Percentiles rank a stretch among this genome's conserved stretches.
Evolutionary conservation across 1,139 yeast species (phyloP).

Genomic region (Saccharomyces hybrid): DNA sequence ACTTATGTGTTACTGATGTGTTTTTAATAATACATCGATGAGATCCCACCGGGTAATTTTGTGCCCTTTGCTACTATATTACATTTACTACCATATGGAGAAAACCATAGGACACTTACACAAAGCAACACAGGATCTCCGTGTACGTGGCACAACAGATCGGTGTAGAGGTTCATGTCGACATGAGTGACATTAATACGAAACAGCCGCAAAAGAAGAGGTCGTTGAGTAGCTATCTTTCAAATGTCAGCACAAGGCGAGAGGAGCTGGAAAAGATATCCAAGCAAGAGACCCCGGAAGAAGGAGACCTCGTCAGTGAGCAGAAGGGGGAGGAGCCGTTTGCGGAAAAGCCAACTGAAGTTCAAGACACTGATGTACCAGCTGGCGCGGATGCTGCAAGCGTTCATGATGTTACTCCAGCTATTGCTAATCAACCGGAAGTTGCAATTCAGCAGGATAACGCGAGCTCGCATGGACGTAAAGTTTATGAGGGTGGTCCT

Average conservation of each 20-base stretch:
- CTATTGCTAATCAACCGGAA: too few relatives aligned
- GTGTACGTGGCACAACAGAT: not conserved
- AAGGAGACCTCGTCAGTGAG: constrained; percentile 3
- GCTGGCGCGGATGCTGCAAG: not conserved
- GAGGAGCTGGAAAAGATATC: constrained; percentile 26
- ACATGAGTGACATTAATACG: not conserved
- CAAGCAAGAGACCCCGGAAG: constrained; percentile 6
- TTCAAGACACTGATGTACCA: not conserved
- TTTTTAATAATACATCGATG: too few relatives aligned
- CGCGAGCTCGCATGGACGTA: not conserved
- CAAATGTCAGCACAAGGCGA: constrained; percentile 29
- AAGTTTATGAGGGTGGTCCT: not conserved
- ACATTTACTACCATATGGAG: too few relatives aligned
- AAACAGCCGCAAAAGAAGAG: constrained; percentile 22
- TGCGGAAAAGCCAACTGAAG: not conserved
- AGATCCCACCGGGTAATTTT: too few relatives aligned
- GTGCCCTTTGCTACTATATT: too few relatives aligned
- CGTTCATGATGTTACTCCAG: not conserved
- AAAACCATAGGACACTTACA: too few relatives aligned
- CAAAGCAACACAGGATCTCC: not conserved
- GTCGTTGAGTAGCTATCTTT: constrained; percentile 32
- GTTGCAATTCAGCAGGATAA: too few relatives aligned
- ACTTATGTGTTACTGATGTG: too few relatives aligned
- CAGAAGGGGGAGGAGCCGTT: constrained; percentile 6
- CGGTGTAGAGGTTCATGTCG: not conserved